These are phyloP conservation scores for Podochytrium sp. DNA, from an alignment of 192 early-diverging fungal genomes.

Conservation along the genomic window DNA sequence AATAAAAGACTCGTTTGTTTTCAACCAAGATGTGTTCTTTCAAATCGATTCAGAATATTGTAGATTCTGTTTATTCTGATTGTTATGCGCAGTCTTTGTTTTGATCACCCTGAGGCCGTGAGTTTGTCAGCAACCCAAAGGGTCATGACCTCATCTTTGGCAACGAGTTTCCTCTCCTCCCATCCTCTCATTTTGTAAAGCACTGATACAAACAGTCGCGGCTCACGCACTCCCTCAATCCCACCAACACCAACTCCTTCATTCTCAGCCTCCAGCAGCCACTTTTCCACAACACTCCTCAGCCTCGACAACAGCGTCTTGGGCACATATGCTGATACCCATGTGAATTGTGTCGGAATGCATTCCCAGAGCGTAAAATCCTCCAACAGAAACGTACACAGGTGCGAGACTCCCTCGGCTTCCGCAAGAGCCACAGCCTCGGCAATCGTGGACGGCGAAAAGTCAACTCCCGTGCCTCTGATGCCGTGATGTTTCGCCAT, in stretches of 20 bases:
- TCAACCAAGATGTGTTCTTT: not conserved
- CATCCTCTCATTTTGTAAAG: slow-evolving; percentile 17
- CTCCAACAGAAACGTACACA: not conserved
- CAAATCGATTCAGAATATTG: not conserved
- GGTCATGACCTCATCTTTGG: not conserved
- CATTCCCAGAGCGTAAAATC: slow-evolving; percentile 12
- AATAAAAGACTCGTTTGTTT: not conserved
- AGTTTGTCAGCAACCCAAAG: not conserved
- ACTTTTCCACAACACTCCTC: not conserved
- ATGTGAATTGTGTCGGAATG: slow-evolving; percentile 14
- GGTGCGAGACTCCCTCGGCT: slow-evolving; percentile 1
- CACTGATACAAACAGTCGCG: not conserved
- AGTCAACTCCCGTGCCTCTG: slow-evolving; percentile 6
- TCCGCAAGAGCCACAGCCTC: not conserved
- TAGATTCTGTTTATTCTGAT: too few relatives aligned
- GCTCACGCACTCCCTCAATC: not conserved
- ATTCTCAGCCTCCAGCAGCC: not conserved
- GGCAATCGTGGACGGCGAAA: slow-evolving; percentile 1
- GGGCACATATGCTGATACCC: slow-evolving; percentile 12
- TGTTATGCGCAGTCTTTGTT: too few relatives aligned
- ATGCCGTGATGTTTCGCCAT: slow-evolving; percentile 1
- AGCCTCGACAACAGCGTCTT: not conserved
- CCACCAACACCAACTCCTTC: not conserved
- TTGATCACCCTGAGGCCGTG: too few relatives aligned
- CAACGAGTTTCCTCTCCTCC: not conserved